A percentile compares a stretch with the other conserved stretches of the same genome.
Conservation (phyloP, 257 asterid species). For the Solanum pimpinellifolium region DNA sequence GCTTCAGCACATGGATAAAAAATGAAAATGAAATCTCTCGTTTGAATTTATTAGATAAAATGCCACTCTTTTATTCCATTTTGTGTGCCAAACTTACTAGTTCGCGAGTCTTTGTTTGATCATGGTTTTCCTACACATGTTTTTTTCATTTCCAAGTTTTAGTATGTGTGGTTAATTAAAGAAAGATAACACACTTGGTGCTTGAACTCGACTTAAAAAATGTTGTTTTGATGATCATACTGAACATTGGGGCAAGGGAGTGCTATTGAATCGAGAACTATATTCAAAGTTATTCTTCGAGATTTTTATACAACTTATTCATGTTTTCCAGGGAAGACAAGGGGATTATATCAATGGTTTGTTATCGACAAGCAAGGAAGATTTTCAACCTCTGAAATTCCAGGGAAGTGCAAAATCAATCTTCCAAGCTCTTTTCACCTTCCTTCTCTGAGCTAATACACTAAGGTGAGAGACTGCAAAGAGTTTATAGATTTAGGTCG, state of each 20-base stretch:
- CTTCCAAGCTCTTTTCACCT: constrained; percentile 69
- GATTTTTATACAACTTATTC: neutral
- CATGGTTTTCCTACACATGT: neutral
- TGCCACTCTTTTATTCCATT: neutral
- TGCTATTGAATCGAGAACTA: neutral
- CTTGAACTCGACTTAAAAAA: neutral
- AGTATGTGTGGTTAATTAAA: neutral
- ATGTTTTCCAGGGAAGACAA: constrained; percentile 44
- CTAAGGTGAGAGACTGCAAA: neutral
- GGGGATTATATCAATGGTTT: constrained; percentile 37
- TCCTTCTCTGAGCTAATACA: constrained; percentile 32
- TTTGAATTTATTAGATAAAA: neutral
- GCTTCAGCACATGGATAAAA: neutral
- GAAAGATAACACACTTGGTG: neutral
- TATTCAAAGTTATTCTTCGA: neutral
- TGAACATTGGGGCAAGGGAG: neutral
- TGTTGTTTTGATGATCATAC: neutral
- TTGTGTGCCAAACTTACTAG: neutral
- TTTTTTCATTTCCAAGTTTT: neutral
- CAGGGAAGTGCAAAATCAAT: constrained; percentile 54
- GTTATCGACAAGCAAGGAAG: constrained; percentile 31
- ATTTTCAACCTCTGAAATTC: constrained; percentile 11
- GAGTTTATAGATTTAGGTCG: neutral
- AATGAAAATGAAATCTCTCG: neutral
- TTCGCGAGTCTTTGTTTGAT: neutral